Percentiles rank a stretch among this genome's conserved stretches.
phyloP scores from a whole-genome alignment of 148 eudicot genomes.

The Silene conica region DNA sequence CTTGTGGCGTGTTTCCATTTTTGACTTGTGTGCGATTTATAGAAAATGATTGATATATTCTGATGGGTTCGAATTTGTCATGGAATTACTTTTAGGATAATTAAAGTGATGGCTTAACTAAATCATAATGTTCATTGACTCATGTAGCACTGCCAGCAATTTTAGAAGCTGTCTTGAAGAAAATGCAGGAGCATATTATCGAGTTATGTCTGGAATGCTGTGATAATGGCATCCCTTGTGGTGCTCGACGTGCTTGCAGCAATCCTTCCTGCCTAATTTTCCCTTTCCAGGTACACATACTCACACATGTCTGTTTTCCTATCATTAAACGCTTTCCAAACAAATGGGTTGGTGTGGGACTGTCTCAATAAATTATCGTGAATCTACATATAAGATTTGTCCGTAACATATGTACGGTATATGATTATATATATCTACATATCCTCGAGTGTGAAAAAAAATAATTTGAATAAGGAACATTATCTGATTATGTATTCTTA shows the following conservation, averaged over 20 bases:
- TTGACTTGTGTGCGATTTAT: background rate
- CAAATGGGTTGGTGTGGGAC: background rate
- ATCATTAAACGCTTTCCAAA: background rate
- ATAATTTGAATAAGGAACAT: background rate
- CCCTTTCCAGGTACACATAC: conserved; percentile 72
- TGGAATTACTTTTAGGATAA: background rate
- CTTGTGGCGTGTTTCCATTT: background rate
- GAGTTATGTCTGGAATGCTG: conserved; percentile 93
- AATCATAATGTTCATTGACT: conserved; percentile 12
- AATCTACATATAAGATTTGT: background rate
- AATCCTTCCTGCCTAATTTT: conserved; percentile 85
- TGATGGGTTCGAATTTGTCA: conserved; percentile 3
- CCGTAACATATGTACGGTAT: too few relatives aligned
- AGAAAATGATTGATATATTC: background rate
- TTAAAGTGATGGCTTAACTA: conserved; percentile 8
- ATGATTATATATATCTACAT: too few relatives aligned
- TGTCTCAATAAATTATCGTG: background rate
- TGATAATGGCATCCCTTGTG: conserved; percentile 85
- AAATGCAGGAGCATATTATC: conserved; percentile 83
- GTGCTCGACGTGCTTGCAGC: conserved; percentile 86
- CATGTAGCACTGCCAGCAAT: conserved; percentile 73
- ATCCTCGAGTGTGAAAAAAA: background rate
- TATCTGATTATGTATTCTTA: background rate
- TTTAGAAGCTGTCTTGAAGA: conserved; percentile 67
- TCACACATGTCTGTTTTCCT: background rate